Conservation (phyloP, 257 asterid genomes). For the Solanum virginianum region DNA sequence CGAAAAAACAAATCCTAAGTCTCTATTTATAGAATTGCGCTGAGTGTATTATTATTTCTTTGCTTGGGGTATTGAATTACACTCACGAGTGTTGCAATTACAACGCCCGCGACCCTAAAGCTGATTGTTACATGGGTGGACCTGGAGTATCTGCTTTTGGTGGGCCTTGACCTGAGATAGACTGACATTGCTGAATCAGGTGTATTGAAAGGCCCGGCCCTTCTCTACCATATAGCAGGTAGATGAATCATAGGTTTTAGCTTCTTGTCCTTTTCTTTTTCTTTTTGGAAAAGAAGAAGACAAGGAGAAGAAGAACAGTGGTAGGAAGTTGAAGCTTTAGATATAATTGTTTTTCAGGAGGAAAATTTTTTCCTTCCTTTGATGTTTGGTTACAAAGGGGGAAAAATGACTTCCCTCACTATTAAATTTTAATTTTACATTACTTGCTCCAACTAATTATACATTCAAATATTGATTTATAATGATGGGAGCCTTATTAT, state of each 20-base stretch:
- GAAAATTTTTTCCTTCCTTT: neutral
- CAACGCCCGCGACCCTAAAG: constrained; percentile 70
- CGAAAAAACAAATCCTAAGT: no score
- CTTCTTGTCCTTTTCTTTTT: neutral
- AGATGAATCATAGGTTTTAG: neutral
- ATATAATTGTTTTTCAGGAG: neutral
- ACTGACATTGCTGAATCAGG: constrained; percentile 33
- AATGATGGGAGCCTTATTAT: neutral
- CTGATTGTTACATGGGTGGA: constrained; percentile 26
- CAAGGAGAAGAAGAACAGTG: neutral
- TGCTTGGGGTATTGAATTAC: no score
- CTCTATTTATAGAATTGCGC: no score
- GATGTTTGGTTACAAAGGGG: neutral
- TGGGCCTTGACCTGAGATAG: constrained; percentile 35
- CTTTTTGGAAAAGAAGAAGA: neutral
- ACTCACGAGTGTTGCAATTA: constrained; percentile 75
- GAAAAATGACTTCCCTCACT: no score
- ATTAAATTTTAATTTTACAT: no score
- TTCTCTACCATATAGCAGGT: neutral
- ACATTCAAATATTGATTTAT: neutral
- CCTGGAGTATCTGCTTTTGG: constrained; percentile 48
- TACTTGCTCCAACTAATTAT: neutral
- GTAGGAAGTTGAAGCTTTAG: neutral
- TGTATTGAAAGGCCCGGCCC: neutral
- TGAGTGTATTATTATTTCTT: no score